A percentile compares a stretch with the other conserved stretches of the same genome.
Conservation (phyloP, 1,139 yeast species). For the Candida anutae region DNA sequence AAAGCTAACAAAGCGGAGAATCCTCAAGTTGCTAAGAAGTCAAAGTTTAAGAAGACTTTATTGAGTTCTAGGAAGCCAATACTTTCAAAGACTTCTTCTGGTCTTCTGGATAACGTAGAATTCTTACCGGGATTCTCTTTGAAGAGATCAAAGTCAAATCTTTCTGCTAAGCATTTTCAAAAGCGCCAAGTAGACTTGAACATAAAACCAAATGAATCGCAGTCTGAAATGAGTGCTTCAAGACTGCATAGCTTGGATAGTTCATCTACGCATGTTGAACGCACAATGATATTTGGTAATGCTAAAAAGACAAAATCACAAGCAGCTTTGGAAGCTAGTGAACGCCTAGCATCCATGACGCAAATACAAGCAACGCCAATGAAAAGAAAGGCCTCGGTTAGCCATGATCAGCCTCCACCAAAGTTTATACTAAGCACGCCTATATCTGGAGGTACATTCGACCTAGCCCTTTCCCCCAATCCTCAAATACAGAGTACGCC, state of each 20-base stretch:
- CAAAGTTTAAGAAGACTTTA: slow-evolving; percentile 14
- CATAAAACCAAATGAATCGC: slow-evolving; percentile 2
- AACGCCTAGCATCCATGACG: slow-evolving; percentile 1
- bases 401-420: too few relatives aligned
- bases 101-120: slow-evolving; percentile 10
- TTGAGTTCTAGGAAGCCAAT: slow-evolving; percentile 12
- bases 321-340: slow-evolving; percentile 19
- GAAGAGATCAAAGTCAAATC: slow-evolving; percentile 35
- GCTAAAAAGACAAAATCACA: slow-evolving; percentile 17
- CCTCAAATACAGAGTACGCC: slow-evolving; percentile 5
- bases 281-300: slow-evolving; percentile 21
- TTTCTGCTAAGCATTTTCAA: slow-evolving; percentile 34
- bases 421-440: too few relatives aligned
- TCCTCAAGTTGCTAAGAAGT: too few relatives aligned
- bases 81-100: slow-evolving; percentile 10
- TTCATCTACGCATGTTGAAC: slow-evolving; percentile 1
- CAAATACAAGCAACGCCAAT: slow-evolving; percentile 8
- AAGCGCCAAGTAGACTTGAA: slow-evolving; percentile 44
- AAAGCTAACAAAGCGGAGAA: too few relatives aligned
- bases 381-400: slow-evolving; percentile 1
- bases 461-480: slow-evolving; percentile 1
- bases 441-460: too few relatives aligned
- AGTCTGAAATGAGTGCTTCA: slow-evolving; percentile 2
- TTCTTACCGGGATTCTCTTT: slow-evolving; percentile 26
- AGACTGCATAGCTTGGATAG: slow-evolving; percentile 7